phyloP scores from a whole-genome alignment of 2,329 filamentous ascomycete species.

The Neonectria magnoliae region DNA sequence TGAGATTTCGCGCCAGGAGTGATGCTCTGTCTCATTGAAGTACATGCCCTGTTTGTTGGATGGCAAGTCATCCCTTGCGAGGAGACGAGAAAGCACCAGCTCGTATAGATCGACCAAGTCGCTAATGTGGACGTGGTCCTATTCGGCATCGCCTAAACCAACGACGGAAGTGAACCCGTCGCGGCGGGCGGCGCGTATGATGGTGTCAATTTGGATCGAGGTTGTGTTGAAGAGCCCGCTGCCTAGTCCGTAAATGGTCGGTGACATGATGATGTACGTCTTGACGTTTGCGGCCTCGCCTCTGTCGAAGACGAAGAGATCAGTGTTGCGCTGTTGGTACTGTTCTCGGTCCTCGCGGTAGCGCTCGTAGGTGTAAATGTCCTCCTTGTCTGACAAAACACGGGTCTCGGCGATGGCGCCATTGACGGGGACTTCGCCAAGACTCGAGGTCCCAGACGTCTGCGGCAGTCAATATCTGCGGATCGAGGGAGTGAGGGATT shows the following conservation, averaged over 20 bases:
- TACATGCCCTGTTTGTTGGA: conserved; percentile 52
- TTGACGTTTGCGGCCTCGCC: conserved; percentile 53
- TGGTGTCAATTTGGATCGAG: conserved; percentile 50
- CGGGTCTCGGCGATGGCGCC: conserved; percentile 41
- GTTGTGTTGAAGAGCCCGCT: conserved; percentile 53
- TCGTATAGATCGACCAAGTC: conserved; percentile 56
- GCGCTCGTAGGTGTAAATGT: conserved; percentile 55
- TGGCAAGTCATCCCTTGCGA: conserved; percentile 47
- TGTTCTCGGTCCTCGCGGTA: conserved; percentile 47
- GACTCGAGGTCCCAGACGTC: conserved; percentile 55
- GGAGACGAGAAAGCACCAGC: conserved; percentile 46
- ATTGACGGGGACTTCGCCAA: conserved; percentile 54
- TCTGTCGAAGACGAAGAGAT: conserved; percentile 53
- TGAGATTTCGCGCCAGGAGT: conserved; percentile 53
- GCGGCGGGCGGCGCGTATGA: conserved; percentile 46
- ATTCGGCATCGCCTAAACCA: conserved; percentile 50
- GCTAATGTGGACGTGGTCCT: conserved; percentile 57
- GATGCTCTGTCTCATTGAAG: conserved; percentile 53
- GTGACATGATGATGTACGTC: conserved; percentile 57
- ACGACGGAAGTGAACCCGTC: conserved; percentile 37
- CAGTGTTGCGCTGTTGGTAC: conserved; percentile 56
- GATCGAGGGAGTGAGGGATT: neutral
- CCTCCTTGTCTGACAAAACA: conserved; percentile 55
- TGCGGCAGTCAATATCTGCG: neutral
- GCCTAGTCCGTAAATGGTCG: conserved; percentile 58